These are phyloP conservation scores for Fraxinus anomala DNA, from an alignment of 257 asterid species.

Conservation along the genomic window DNA sequence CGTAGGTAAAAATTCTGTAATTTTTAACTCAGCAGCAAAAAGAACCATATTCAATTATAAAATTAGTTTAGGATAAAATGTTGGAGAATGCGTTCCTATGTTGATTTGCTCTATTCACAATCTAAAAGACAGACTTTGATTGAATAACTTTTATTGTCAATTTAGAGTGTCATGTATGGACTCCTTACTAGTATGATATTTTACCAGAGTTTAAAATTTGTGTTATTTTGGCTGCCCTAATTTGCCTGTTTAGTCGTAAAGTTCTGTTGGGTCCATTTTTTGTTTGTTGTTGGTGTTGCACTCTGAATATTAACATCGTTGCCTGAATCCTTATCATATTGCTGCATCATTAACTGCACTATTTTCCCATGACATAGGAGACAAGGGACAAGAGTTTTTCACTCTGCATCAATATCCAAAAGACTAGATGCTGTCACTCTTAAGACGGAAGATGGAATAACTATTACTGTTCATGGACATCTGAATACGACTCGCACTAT, in stretches of 20 bases:
- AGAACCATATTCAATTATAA: not conserved
- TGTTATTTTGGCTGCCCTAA: slow-evolving; percentile 7
- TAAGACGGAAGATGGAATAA: slow-evolving; percentile 61
- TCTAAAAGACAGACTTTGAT: not conserved
- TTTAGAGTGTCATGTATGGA: not conserved
- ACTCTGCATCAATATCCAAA: slow-evolving; percentile 55
- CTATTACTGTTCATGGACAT: slow-evolving; percentile 50
- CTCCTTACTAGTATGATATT: not conserved
- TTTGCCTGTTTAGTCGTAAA: not conserved
- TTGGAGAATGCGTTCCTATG: slow-evolving; percentile 13
- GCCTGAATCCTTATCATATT: slow-evolving; percentile 13
- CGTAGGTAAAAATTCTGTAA: not conserved
- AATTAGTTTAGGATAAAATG: not conserved
- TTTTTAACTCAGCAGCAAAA: not conserved
- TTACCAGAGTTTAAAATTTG: not conserved
- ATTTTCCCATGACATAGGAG: slow-evolving; percentile 40
- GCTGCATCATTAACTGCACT: slow-evolving; percentile 5
- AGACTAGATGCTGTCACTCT: slow-evolving; percentile 63
- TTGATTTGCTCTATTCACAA: not conserved
- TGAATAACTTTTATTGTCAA: not conserved
- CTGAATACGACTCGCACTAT: slow-evolving; percentile 56
- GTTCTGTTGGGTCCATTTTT: slow-evolving; percentile 11
- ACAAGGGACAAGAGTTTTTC: slow-evolving; percentile 46
- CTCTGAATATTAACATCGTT: not conserved
- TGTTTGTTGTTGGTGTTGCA: slow-evolving; percentile 15